Evolutionary conservation across 1,139 yeast species (phyloP).

Genomic region (Suhomyces maxii): DNA sequence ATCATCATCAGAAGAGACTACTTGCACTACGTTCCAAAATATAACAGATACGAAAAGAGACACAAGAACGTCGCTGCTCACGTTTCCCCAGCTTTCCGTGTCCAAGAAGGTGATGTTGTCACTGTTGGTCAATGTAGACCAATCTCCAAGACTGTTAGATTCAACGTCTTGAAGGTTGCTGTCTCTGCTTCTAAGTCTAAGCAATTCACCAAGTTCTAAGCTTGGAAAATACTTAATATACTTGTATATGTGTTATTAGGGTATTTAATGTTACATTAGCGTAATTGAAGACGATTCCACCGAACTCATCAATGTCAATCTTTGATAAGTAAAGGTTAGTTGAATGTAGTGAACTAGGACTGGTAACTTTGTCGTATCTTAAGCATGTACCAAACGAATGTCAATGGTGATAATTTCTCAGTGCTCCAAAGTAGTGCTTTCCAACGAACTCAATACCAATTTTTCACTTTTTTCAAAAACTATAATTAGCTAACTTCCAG

Average conservation of each 20-base stretch:
- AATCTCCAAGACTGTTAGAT: constrained; percentile 98
- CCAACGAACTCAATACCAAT: too few species aligned
- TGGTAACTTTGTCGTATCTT: background rate
- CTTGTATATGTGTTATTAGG: constrained; percentile 12
- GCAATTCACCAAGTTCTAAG: constrained; percentile 96
- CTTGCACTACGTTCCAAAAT: constrained; percentile 99
- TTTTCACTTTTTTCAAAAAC: too few species aligned
- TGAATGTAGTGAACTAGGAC: background rate
- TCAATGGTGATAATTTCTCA: too few species aligned
- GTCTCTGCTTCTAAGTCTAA: constrained; percentile 86
- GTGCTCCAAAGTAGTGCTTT: too few species aligned
- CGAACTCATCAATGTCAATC: background rate
- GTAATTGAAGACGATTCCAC: background rate
- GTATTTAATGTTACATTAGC: constrained; percentile 28
- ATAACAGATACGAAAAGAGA: constrained; percentile 99
- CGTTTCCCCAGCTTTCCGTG: constrained; percentile 99
- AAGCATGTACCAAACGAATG: too few species aligned
- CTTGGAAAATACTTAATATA: constrained; percentile 7
- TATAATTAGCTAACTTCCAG: too few species aligned
- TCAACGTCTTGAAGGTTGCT: constrained; percentile 97
- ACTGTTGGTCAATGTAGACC: constrained; percentile 99
- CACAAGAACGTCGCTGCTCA: constrained; percentile 99
- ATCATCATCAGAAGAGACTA: constrained; percentile 99
- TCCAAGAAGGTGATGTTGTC: constrained; percentile 97
- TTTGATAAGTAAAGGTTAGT: background rate